Base-by-base conservation (phyloP, 208 protist genomes). In the Leishmania martiniquensis region DNA sequence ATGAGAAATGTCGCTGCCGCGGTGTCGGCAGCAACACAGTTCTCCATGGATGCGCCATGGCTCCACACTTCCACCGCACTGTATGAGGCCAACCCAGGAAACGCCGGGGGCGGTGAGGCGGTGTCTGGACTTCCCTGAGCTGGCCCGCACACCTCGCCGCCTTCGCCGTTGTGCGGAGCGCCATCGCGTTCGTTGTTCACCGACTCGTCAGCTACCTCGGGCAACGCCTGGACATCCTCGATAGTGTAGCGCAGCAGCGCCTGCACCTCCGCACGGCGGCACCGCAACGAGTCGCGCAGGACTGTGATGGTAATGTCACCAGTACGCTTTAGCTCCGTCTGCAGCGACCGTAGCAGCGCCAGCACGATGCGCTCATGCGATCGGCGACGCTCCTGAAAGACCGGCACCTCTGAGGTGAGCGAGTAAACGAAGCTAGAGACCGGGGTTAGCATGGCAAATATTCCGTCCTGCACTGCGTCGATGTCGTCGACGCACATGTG, bases 41-140 rank as follows among this genome's bases (percentile, higher is more conserved):
- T 66, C 25, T 62, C 72, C 37, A 85, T 47, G 9, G 90, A 77
- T 52, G 87, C 88, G 20, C 91, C 91, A 82, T 97, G 91, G 45
- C 87, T 93, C 92, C 93, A 97, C 73, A 90, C 73, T 76, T 96
- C 90, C 42, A 97, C 80, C 47, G 87, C 75, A 70, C 83, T 88
- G 81, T 72, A 84, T 4, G 88, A 93, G 67, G 85, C 87, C 74
- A 89, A 72, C n/a, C 86, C 91, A 39, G 73, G 78, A 80, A 94
- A 90, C 62, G 54, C 75, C 69, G 81, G 84, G 20, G 70, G 55
- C 10, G 78, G 62, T n/a, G 57, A 22, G 25, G 78, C 74, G 5
- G 79, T 62, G 70, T 77, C 67, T 34, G 63, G 67, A 20, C 49
- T 25, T n/a, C 70, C 77, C 69, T 39, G 13, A 52, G 13, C 17